These are phyloP conservation scores for Xylaria digitata DNA, from an alignment of 2,329 filamentous ascomycete species.

Conservation along the genomic window DNA sequence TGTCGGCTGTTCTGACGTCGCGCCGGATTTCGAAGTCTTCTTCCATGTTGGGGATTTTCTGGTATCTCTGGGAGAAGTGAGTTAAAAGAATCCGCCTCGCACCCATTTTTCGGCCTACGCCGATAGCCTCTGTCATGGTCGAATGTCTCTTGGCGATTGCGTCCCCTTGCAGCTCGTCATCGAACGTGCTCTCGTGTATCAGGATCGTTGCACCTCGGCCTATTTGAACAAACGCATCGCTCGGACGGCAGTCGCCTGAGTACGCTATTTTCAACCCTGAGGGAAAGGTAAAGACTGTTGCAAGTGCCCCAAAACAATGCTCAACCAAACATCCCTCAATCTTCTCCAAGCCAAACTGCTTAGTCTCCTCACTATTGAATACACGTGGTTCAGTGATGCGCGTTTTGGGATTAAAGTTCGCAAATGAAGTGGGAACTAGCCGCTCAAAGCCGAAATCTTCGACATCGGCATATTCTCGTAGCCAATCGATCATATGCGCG, in stretches of 20 bases:
- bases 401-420: background rate
- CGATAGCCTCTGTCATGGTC: conserved; percentile 87
- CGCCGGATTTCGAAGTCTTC: conserved; percentile 41
- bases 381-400: conserved; percentile 43
- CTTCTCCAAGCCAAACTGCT: conserved; percentile 70
- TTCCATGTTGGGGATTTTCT: conserved; percentile 72
- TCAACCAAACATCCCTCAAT: conserved; percentile 75
- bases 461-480: conserved; percentile 81
- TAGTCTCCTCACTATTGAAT: conserved; percentile 55
- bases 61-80: conserved; percentile 95
- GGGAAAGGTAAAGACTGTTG: conserved; percentile 80
- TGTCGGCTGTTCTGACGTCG: conserved; percentile 45
- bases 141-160: conserved; percentile 90
- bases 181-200: conserved; percentile 96
- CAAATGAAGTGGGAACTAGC: conserved; percentile 46
- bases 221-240: conserved; percentile 73
- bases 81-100: conserved; percentile 86
- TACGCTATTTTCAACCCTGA: conserved; percentile 88
- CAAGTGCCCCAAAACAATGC: conserved; percentile 85
- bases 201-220: conserved; percentile 83
- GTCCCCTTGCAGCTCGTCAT: conserved; percentile 82
- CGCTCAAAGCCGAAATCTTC: conserved; percentile 79
- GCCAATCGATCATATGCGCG: conserved; percentile 76
- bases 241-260: conserved; percentile 93
- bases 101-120: conserved; percentile 79